phyloP scores from a whole-genome alignment of 2,329 filamentous ascomycete genomes.

The Fusarium heterosporum region DNA sequence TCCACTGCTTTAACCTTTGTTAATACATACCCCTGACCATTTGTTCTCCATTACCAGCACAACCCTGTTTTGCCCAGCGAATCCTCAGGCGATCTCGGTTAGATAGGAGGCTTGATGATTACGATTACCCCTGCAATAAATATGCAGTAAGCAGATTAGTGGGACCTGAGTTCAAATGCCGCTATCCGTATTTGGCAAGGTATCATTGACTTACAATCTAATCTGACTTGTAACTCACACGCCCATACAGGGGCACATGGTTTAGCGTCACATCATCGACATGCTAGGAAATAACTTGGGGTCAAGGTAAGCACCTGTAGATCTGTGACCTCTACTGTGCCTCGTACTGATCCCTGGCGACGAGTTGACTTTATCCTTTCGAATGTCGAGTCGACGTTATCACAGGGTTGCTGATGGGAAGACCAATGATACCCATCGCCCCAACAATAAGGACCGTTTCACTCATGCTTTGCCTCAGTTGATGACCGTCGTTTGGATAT shows the following conservation, averaged over 20 bases:
- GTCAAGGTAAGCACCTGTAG: neutral
- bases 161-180: neutral
- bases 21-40: neutral
- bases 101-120: no score
- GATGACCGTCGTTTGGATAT: constrained; percentile 6
- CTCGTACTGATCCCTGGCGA: neutral
- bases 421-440: neutral
- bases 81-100: neutral
- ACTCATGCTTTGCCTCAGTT: constrained; percentile 5
- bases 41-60: neutral
- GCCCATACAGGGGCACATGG: neutral
- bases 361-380: neutral
- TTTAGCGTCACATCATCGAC: neutral
- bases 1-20: neutral
- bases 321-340: neutral
- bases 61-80: neutral
- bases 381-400: neutral
- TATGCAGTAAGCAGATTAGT: neutral
- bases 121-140: neutral
- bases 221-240: neutral
- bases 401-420: neutral
- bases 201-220: neutral
- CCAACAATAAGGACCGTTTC: neutral
- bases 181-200: neutral
- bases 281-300: neutral